Conservation (phyloP, 306 rosid genomes). For the peach (Prunus persica) region Prunus_persica_NCBIv2 NC_034011.1:2133501-2134000, state of each 20-base stretch:
- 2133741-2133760: conserved; percentile 61
- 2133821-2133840: conserved; percentile 35
- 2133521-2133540: not conserved
- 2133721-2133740: conserved; percentile 55
- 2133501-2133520: not conserved
- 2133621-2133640: not conserved
- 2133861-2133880: not conserved
- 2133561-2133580: not conserved
- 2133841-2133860: conserved; percentile 26
- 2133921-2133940: conserved; percentile 52
- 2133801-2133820: conserved; percentile 94
- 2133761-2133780: conserved; percentile 53
- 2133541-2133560: not conserved
- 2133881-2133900: conserved; percentile 48
- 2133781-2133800: conserved; percentile 89
- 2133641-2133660: conserved; percentile 8
- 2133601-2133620: not conserved
- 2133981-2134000: conserved; percentile 59
- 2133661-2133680: conserved; percentile 71
- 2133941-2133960: conserved; percentile 52
- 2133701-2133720: conserved; percentile 62
- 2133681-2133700: conserved; percentile 77
- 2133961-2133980: conserved; percentile 42
- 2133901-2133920: conserved; percentile 80
- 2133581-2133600: not conserved